Conservation (phyloP, 169 alveolate species). For the Blepharisma undulans region DNA sequence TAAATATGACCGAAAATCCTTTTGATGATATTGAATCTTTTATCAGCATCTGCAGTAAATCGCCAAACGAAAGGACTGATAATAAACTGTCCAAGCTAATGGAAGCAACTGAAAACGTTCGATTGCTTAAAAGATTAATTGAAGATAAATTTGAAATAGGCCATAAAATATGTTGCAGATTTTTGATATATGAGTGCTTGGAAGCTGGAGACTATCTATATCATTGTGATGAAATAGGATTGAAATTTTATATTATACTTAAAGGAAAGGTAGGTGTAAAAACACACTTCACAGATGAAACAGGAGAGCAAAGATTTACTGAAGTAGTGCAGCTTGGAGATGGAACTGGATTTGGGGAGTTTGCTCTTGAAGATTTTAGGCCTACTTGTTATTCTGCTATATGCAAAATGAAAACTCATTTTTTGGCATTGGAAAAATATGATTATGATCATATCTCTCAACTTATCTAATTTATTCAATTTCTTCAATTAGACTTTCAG, state of each 20-base stretch:
- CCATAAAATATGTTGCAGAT: not conserved
- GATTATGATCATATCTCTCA: no score
- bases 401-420: not conserved
- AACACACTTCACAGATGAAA: not conserved
- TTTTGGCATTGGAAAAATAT: not conserved
- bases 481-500: no score
- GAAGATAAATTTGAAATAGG: no score
- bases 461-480: no score
- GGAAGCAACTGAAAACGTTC: no score
- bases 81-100: no score
- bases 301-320: not conserved
- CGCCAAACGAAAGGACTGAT: no score
- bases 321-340: not conserved
- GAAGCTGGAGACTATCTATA: not conserved
- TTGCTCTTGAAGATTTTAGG: not conserved
- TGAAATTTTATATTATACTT: not conserved
- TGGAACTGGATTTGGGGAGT: not conserved
- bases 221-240: not conserved
- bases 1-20: no score
- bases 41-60: no score
- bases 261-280: not conserved
- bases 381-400: not conserved
- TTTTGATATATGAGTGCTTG: not conserved
- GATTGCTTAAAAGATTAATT: no score
- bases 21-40: no score